Conservation (phyloP, 352 stramenopile genomes). For the Phytophthora macrochlamydospora region DNA sequence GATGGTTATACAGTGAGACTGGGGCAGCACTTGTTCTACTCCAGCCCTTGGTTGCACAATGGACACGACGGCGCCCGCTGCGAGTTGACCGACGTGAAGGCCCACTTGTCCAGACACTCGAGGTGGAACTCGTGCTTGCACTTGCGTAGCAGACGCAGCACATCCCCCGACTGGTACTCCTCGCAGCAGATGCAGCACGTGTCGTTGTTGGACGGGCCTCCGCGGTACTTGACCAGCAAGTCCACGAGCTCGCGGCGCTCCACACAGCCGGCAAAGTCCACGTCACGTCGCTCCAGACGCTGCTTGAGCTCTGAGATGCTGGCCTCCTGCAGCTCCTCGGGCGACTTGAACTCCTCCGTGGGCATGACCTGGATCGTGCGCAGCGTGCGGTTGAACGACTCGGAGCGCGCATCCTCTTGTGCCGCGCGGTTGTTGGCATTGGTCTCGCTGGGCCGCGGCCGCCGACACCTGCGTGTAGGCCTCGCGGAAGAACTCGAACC, state of each 20-base stretch:
- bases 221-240: slow-evolving; percentile 71
- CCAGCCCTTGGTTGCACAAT: slow-evolving; percentile 82
- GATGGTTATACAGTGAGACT: not conserved
- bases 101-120: slow-evolving; percentile 90
- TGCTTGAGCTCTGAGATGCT: slow-evolving; percentile 78
- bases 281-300: slow-evolving; percentile 67
- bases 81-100: slow-evolving; percentile 76
- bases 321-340: slow-evolving; percentile 54
- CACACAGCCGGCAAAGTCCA: slow-evolving; percentile 63
- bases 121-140: slow-evolving; percentile 91
- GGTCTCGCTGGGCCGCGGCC: slow-evolving; percentile 36
- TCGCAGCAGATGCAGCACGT: slow-evolving; percentile 90
- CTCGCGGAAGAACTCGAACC: slow-evolving; percentile 61
- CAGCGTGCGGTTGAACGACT: slow-evolving; percentile 75
- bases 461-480: slow-evolving; percentile 51
- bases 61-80: slow-evolving; percentile 75
- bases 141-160: slow-evolving; percentile 75
- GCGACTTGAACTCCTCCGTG: slow-evolving; percentile 77
- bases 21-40: slow-evolving; percentile 33
- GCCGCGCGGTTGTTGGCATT: slow-evolving; percentile 40
- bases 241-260: slow-evolving; percentile 78
- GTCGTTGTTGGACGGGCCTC: slow-evolving; percentile 83
- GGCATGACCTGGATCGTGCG: slow-evolving; percentile 84
- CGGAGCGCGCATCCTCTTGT: slow-evolving; percentile 42
- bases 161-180: slow-evolving; percentile 79